phyloP scores from a whole-genome alignment of 305 asterid genomes.

The Fraxinus velutina region DNA sequence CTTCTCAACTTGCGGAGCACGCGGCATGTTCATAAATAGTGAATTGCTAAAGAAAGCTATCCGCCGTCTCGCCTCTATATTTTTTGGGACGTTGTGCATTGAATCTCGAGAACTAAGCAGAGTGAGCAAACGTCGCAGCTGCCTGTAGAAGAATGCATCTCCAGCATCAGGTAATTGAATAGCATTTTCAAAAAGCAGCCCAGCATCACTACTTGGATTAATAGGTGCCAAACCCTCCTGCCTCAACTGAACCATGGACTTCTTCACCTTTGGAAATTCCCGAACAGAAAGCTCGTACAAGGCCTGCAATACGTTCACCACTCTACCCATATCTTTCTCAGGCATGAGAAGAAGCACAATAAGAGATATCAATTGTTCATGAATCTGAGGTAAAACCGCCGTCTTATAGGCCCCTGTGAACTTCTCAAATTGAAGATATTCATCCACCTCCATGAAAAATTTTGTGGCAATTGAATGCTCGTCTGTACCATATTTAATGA shows the following conservation, averaged over 20 bases:
- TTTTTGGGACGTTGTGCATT: slow-evolving; percentile 76
- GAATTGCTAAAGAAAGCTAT: slow-evolving; percentile 90
- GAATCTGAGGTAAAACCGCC: slow-evolving; percentile 55
- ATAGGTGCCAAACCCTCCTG: slow-evolving; percentile 70
- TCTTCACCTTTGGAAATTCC: slow-evolving; percentile 66
- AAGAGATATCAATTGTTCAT: slow-evolving; percentile 53
- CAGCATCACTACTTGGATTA: slow-evolving; percentile 29
- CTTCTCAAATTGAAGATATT: slow-evolving; percentile 41
- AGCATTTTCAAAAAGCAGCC: slow-evolving; percentile 65
- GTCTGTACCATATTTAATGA: slow-evolving; percentile 55
- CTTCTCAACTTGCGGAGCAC: slow-evolving; percentile 86
- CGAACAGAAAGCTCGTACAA: slow-evolving; percentile 74
- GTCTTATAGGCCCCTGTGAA: slow-evolving; percentile 59
- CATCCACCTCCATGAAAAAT: slow-evolving; percentile 58
- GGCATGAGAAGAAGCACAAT: slow-evolving; percentile 55
- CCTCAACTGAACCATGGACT: slow-evolving; percentile 48
- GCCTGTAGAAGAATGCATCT: slow-evolving; percentile 68
- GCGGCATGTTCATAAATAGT: slow-evolving; percentile 90
- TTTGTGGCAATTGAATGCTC: slow-evolving; percentile 69
- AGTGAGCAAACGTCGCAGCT: slow-evolving; percentile 69
- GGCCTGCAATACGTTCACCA: slow-evolving; percentile 75
- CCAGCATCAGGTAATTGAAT: slow-evolving; percentile 56
- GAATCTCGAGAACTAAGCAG: slow-evolving; percentile 75
- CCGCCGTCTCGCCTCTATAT: slow-evolving; percentile 70
- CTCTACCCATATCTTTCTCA: slow-evolving; percentile 44